Base-by-base conservation (phyloP, 2,329 filamentous ascomycete species). In the Tolypocladium amazonense region DNA sequence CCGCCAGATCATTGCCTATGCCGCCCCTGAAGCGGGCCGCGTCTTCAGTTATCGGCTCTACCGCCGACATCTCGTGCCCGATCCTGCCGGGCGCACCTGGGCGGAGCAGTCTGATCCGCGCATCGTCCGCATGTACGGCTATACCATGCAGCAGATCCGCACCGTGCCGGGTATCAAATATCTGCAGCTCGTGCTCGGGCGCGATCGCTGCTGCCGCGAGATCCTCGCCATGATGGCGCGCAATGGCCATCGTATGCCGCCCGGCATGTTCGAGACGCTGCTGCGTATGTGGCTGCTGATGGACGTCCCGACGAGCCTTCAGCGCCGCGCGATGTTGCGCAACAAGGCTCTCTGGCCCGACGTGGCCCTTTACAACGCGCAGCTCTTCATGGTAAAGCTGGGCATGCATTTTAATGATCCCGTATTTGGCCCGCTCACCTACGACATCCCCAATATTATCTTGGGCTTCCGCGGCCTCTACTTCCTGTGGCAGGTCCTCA, bases 201-300 rank as follows among this genome's bases (percentile, higher is more conserved):
- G 87, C 14, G 76, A 88, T 63, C 74, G 76, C 45, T 78, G 78
- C 41, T 78, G 83, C 61, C 74, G 79, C 33, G 82, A 89, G 64
- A 88, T 91, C 63, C 69, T 88, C n/a, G 79, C 80, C 18, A 74
- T 79, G 15, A 76, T 92, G 64, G 81, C 81, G 0, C 75, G 80
- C 18, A 73, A 79, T 52, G 86, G 86, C 1, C 80, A 86, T 60
- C 78, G 80, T 12, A 72, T 85, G 58, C 86, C 87, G 0, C 56
- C 62, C 1, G 70, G 71, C 33, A 81, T 80, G 63, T 69, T 75
- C 56, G 57, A 66, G 14, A 77, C 79, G 1, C 72, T 89, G 54
- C 78, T 84, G 66, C 88, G 89, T 67, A 75, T 90, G 23, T 94
- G 90, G 90, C 79, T 88, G 57, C 68, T 89, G 39, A 84, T 91